Base-by-base conservation (phyloP, 768 basidiomycete species). In the Hypsizygus marmoreus region DNA sequence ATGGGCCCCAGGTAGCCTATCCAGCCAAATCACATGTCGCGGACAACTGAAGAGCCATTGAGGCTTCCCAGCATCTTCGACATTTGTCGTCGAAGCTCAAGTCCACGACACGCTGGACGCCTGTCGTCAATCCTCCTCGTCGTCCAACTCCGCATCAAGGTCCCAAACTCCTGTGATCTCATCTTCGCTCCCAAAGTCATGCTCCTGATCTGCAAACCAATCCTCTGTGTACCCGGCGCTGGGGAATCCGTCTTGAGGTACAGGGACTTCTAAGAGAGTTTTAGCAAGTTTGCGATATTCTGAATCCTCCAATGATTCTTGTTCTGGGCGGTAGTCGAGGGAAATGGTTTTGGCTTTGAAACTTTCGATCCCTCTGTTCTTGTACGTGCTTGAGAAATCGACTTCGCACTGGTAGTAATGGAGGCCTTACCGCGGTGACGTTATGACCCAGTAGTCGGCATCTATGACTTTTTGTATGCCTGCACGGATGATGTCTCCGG, bases 121-220 rank as follows among this genome's bases (percentile, higher is more conserved):
- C n/a, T n/a, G n/a, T n/a, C n/a, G n/a, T n/a, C n/a, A 35, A 16
- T 20, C 14, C 22, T 16, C 14, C 17, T 35, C 12, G 34, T n/a
- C 17, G 9, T 25, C 32, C n/a, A n/a, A 16, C 20, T 39, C 30
- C 43, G 36, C 20, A 14, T 17, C 14, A 17, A 19, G n/a, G n/a
- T 40, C 45, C 45, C 39, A 47, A 19, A 41, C 32, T 20, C 39
- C 39, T 23, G 17, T 40, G 22, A 41, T 24, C 38, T 47, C 38
- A 11, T 41, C 39, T 13, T 41, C 40, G 19, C 45, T 51, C 28
- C 34, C 32, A 13, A 51, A 41, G 16, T 34, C 14, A 22, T 46
- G 34, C 41, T 47, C 28, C 32, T 45, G 33, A 34, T 37, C 10
- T 25, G 36, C 19, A 36, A 51, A 29, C 30, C 42, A 26, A 9